Base-by-base conservation (phyloP, 1,284 basidiomycete genomes). In the Chiua sp. region DNA sequence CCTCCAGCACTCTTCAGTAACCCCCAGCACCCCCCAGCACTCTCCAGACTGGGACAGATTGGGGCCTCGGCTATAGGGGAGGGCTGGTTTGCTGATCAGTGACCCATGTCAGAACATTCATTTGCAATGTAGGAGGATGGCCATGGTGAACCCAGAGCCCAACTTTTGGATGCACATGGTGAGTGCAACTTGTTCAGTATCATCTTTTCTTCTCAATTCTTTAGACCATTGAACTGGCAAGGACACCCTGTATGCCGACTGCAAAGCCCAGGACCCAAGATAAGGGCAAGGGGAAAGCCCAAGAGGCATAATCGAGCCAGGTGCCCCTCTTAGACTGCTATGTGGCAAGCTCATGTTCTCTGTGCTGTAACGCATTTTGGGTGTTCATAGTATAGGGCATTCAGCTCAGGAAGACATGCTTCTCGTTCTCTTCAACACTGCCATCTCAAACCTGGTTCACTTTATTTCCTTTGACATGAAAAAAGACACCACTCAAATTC, bases 91-190 rank as follows among this genome's bases (percentile, higher is more conserved):
- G 26, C 26, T 26, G 26, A 26, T 26, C n/a, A n/a, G n/a, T n/a
- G 80, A 83, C 56, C 67, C 78, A 48, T 90, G 85, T 76, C 84
- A 88, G 71, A 88, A 82, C 61, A 83, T 94, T 12, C 92, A 93
- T 75, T 92, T 92, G 23, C 91, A 93, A 72, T 80, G 87, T 35
- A 85, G 84, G 59, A 82, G 92, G 47, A 88, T 94, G 87, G 75
- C 91, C 63, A 91, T 91, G 84, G 74, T 94, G 47, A 89, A 84
- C 48, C 92, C 91, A 2, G 92, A 94, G 71, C 87, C 87, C 47
- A 79, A 89, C 70, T 92, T 90, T 68, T 94, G 92, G 90, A 90
- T 94, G 56, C 91, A 94, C 76, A 90, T 88, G 69, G 92, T 92
- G 71, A 82, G 90, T 83, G 42, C 15, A 44, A n/a, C 13, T 33